Evolutionary conservation across 164 flowering plant genomes (phyloP).

Genomic region (Kalanchoe fedtschenkoi): DNA sequence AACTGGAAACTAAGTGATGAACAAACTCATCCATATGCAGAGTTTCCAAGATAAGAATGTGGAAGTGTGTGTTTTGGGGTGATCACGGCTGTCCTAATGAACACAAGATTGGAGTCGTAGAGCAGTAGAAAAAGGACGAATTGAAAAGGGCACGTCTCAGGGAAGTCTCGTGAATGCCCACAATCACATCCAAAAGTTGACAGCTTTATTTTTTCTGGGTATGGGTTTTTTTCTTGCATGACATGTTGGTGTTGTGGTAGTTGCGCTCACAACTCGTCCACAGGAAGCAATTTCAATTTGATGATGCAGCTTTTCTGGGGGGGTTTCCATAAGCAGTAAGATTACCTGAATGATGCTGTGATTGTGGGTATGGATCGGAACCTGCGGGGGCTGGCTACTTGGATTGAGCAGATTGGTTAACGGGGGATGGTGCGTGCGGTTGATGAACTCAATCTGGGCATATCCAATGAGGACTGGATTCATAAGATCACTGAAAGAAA

Average conservation of each 20-base stretch:
- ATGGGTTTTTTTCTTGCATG: slow-evolving; percentile 1
- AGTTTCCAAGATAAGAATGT: slow-evolving; percentile 5
- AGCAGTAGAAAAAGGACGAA: not conserved
- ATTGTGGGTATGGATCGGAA: no score
- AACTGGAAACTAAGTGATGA: slow-evolving; percentile 5
- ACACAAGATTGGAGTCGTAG: not conserved
- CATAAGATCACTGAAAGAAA: no score
- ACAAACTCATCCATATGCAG: slow-evolving; percentile 11
- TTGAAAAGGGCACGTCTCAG: not conserved
- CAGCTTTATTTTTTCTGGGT: slow-evolving; percentile 2
- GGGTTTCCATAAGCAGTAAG: not conserved
- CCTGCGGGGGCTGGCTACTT: no score
- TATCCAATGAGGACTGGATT: no score
- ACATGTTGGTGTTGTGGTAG: slow-evolving; percentile 3
- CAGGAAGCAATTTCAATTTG: not conserved
- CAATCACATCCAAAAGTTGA: slow-evolving; percentile 3
- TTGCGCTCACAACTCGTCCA: not conserved
- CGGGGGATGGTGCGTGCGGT: no score
- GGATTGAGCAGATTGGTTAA: no score
- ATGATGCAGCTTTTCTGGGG: not conserved
- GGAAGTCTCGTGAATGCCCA: not conserved
- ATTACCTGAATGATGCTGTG: no score
- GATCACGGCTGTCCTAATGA: not conserved
- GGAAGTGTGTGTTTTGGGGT: not conserved
- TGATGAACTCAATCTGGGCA: no score